Evolutionary conservation across 768 basidiomycete genomes (phyloP).

Genomic region (Termitomyces sp.): DNA sequence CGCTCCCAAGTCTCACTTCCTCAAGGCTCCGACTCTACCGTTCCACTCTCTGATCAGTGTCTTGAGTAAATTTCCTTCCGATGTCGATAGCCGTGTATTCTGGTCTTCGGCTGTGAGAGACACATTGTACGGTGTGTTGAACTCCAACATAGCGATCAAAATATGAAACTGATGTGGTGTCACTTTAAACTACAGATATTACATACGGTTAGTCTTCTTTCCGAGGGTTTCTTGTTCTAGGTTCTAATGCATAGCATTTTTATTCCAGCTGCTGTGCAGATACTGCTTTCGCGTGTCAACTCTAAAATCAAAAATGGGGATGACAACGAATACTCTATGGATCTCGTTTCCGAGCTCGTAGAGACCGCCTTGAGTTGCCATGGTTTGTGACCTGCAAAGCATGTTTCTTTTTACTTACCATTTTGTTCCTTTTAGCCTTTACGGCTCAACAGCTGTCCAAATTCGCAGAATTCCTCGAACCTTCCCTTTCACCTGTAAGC

Average conservation of each 20-base stretch:
- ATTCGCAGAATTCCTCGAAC: constrained; percentile 41
- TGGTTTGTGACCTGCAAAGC: constrained; percentile 35
- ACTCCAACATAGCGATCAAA: not conserved
- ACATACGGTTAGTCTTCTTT: constrained; percentile 27
- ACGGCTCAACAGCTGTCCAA: constrained; percentile 55
- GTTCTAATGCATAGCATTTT: constrained; percentile 4
- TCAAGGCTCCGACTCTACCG: constrained; percentile 80
- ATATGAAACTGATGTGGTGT: constrained; percentile 3
- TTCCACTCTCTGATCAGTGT: constrained; percentile 77
- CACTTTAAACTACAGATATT: constrained; percentile 27
- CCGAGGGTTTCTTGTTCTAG: not conserved
- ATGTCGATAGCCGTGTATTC: constrained; percentile 72
- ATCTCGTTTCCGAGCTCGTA: constrained; percentile 40
- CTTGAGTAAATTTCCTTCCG: constrained; percentile 74
- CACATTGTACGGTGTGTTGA: constrained; percentile 52
- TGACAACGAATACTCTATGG: constrained; percentile 33
- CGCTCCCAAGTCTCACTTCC: constrained; percentile 66
- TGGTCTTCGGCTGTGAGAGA: constrained; percentile 66
- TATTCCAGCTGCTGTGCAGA: constrained; percentile 48
- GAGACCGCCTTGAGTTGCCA: constrained; percentile 52
- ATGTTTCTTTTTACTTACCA: not conserved
- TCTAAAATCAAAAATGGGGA: constrained; percentile 27
- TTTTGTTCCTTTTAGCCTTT: constrained; percentile 46
- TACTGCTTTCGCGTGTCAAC: constrained; percentile 49
- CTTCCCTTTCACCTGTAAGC: constrained; percentile 11